Percentiles rank a stretch among this genome's conserved stretches.
Conservation (phyloP, 257 asterid genomes). For the Nicotiana noctiflora region DNA sequence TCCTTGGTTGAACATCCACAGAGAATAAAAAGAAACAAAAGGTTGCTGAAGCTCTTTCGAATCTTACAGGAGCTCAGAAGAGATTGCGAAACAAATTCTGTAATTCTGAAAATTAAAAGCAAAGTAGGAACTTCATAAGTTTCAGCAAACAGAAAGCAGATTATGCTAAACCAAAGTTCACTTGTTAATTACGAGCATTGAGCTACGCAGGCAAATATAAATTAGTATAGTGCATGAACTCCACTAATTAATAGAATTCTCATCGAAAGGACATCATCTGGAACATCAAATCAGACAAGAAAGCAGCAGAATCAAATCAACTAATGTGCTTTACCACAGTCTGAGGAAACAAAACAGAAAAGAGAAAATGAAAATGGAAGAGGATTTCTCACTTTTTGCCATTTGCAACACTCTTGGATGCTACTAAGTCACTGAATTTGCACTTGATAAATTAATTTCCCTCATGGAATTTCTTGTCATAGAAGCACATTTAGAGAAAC, state of each 20-base stretch:
- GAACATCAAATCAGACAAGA: background rate
- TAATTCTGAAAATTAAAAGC: background rate
- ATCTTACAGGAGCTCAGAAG: background rate
- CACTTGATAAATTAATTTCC: background rate
- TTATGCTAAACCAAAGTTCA: background rate
- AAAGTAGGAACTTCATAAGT: background rate
- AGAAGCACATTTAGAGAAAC: background rate
- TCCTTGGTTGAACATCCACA: background rate
- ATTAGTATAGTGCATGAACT: background rate
- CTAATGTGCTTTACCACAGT: background rate
- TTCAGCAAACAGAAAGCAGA: background rate
- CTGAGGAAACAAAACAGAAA: background rate
- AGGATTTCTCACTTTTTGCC: background rate
- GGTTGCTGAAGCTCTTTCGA: background rate
- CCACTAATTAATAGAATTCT: background rate
- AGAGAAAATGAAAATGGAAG: background rate
- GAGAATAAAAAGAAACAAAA: background rate
- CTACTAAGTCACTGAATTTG: background rate
- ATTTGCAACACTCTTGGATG: background rate
- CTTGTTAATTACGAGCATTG: background rate
- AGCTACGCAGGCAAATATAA: background rate
- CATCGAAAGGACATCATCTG: background rate
- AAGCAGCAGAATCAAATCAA: background rate
- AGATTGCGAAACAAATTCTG: background rate
- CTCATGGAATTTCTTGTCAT: background rate